Base-by-base conservation (phyloP, 768 basidiomycete species). In the Pilatotrama ljubarskyi region DNA sequence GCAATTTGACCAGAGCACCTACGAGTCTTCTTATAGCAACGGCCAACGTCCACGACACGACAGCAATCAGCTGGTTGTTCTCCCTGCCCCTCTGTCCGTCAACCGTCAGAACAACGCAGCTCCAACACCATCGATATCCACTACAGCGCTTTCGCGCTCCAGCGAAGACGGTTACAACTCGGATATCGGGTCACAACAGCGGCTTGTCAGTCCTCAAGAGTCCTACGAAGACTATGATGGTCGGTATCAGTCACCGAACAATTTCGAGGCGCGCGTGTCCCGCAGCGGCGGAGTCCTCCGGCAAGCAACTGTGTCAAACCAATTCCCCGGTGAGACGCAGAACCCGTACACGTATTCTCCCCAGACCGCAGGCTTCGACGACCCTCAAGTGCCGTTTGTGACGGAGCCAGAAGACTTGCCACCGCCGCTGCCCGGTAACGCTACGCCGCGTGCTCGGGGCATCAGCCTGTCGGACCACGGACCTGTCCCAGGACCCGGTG, bases 381-480 rank as follows among this genome's bases (percentile, higher is more conserved):
- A 65, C 64, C 71, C 50, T 1, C 35, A 64, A 18, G 59, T 62
- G 24, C 67, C 70, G n/a, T 74, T 73, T 58, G 63, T 51, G 35
- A 63, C 68, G 29, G 77, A 80, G 48, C 70, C 73, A 20, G 79
- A 79, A 63, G 77, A 80, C 52, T 52, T 68, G 10, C 59, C 67
- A 38, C 11, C 58, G 42, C 59, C 51, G 46, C 50, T 51, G 51
- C 40, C 61, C 40, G 48, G 48, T 56, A 55, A 50, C 61, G 46
- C 49, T 29, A 24, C 25, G 56, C 25, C 58, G 62, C 53, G 65
- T 60, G 41, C 50, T 5, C 83, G 90, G 11, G 93, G 95, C 22
- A 81, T 97, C 48, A 87, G 87, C 44, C 74, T 98, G 56, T 83
- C 83, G 55, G 95, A 98, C 65, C 76, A 83, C 66, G 95, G 95